Evolutionary conservation across 495 filamentous ascomycete species (phyloP).

Genomic region (Wilcoxina mikolae): DNA sequence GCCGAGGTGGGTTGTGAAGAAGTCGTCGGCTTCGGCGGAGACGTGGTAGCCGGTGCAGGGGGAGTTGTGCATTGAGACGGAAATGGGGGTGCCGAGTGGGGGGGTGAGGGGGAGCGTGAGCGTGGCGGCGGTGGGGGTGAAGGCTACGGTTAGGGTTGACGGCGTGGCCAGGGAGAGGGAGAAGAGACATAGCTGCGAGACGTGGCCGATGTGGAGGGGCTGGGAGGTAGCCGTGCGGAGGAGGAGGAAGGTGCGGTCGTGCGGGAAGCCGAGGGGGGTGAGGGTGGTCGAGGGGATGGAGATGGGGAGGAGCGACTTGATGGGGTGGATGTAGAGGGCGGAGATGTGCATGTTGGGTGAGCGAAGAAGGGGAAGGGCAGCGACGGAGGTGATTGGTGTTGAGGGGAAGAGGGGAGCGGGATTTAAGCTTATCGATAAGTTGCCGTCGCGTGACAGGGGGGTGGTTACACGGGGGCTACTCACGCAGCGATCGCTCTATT

Average conservation of each 20-base stretch:
- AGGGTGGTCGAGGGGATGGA: constrained; percentile 40
- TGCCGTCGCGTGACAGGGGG: too few relatives aligned
- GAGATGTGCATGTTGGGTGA: constrained; percentile 13
- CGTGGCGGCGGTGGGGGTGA: constrained; percentile 2
- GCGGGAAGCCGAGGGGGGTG: constrained; percentile 50
- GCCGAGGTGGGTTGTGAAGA: constrained; percentile 17
- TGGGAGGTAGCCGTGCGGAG: constrained; percentile 33
- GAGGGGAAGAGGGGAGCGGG: too few relatives aligned
- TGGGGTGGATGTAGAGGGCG: constrained; percentile 64
- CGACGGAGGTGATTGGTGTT: too few relatives aligned
- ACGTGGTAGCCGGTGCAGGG: constrained; percentile 13
- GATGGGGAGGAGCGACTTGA: constrained; percentile 66
- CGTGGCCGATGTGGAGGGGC: constrained; percentile 23
- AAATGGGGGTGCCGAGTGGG: not conserved
- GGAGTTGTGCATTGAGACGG: constrained; percentile 14
- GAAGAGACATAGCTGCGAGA: constrained; percentile 20
- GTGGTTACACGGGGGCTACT: too few relatives aligned
- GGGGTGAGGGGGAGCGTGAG: constrained; percentile 13
- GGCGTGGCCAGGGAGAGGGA: not conserved
- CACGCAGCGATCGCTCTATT: too few relatives aligned
- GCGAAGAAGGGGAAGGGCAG: too few relatives aligned
- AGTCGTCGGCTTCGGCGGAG: constrained; percentile 7
- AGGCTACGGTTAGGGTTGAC: not conserved
- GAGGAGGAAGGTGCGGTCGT: constrained; percentile 72
- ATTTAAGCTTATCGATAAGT: too few relatives aligned